Evolutionary conservation across 306 rosid species (phyloP).

Genomic region (Pueraria montana): DNA sequence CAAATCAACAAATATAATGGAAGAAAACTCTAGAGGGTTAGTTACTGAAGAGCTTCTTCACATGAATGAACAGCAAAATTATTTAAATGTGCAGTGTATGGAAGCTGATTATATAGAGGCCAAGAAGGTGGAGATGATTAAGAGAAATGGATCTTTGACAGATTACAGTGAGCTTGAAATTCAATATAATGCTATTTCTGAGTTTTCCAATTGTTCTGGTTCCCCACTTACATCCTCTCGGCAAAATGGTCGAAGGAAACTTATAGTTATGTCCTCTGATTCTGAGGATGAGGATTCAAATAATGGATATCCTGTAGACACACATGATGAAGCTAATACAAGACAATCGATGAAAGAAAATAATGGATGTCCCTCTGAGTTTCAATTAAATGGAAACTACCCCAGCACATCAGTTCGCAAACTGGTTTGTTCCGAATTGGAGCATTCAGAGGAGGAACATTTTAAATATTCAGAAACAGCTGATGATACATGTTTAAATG

Average conservation of each 20-base stretch:
- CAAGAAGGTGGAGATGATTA: conserved; percentile 82
- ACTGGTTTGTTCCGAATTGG: conserved; percentile 57
- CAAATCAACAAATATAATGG: conserved; percentile 57
- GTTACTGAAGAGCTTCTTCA: conserved; percentile 56
- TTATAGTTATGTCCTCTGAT: conserved; percentile 83
- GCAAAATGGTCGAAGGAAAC: conserved; percentile 68
- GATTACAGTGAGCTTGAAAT: conserved; percentile 66
- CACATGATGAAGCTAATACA: conserved; percentile 49
- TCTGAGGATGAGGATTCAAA: conserved; percentile 77
- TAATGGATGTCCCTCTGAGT: conserved; percentile 44
- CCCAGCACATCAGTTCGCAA: conserved; percentile 49
- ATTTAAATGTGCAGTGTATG: conserved; percentile 46
- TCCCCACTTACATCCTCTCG: conserved; percentile 55
- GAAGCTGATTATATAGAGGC: conserved; percentile 61
- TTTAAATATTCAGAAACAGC: conserved; percentile 58
- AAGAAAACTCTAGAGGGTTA: conserved; percentile 56
- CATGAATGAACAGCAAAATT: conserved; percentile 49
- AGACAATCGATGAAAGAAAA: conserved; percentile 50
- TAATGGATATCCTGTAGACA: conserved; percentile 40
- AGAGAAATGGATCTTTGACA: conserved; percentile 67
- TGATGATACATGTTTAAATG: conserved; percentile 53
- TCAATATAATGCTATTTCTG: conserved; percentile 59
- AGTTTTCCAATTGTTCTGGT: conserved; percentile 64
- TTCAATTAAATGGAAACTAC: conserved; percentile 49
- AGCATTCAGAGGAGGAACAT: conserved; percentile 55